Base-by-base conservation (phyloP, 306 rosid genomes). In the Quercus suber region DNA sequence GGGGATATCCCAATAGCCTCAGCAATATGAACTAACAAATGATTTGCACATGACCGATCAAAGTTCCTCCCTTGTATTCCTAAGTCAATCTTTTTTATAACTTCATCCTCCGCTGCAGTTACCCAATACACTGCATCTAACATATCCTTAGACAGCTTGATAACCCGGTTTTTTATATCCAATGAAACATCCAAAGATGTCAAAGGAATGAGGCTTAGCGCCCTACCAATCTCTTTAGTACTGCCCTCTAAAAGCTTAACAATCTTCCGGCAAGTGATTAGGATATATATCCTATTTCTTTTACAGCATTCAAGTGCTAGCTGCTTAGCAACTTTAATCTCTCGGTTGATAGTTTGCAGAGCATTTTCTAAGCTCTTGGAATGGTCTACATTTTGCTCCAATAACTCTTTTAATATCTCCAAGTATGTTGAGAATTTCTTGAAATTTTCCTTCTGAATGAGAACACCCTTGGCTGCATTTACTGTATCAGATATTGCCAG, bases 361-460 rank as follows among this genome's bases (percentile, higher is more conserved):
- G 88, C 83, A 53, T 80, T 82, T 49, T 37, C 56, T 59, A 86
- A 77, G 73, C 89, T 84, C 76, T 83, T 82, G 11, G 76, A 71
- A 19, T 52, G 37, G 69, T 79, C 63, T 35, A 75, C 28, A 30
- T 79, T 82, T 61, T 76, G 78, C 65, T 61, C 80, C 11, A 86
- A 68, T 30, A 88, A 55, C 56, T 77, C 85, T 75, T 82, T 84
- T 55, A 90, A 73, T 20, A 90, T 71, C 79, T 84, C 91, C 88
- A 90, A 59, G 71, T 86, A 79, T 52, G 75, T 56, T 0, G 84
- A 79, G 75, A 88, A 81, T 27, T 69, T 82, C 49, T 72, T 73
- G 33, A 90, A 90, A 79, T 72, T 90, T 5, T 86, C 91, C 81
- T 76, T 82, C 64, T 86, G 91, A 73, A 86, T 76, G 13, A 84